These are phyloP conservation scores for Arthrobotrys sphaeroides DNA, from an alignment of 2,329 filamentous ascomycete species.

Conservation along the genomic window DNA sequence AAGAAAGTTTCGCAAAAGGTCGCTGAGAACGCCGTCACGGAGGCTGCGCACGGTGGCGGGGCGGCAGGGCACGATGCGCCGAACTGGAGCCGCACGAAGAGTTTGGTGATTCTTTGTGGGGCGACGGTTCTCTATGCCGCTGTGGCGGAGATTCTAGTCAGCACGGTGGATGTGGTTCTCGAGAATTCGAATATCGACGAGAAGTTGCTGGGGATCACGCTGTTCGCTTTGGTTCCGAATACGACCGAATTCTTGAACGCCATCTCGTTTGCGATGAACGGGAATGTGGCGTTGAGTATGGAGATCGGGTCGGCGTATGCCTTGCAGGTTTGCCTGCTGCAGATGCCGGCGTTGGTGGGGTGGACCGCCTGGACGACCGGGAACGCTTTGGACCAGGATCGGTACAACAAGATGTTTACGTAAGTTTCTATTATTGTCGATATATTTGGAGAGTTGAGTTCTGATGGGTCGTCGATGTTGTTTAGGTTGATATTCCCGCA, in stretches of 20 bases:
- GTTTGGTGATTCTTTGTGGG: conserved; percentile 83
- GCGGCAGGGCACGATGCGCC: conserved; percentile 87
- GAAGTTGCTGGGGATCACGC: conserved; percentile 94
- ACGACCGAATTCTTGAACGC: conserved; percentile 99
- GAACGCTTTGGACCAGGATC: conserved; percentile 67
- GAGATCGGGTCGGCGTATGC: conserved; percentile 98
- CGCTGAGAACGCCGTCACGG: conserved; percentile 56
- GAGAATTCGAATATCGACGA: conserved; percentile 91
- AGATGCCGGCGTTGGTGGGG: conserved; percentile 90
- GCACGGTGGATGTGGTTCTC: conserved; percentile 95
- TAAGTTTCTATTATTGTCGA: conserved; percentile 10
- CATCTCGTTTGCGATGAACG: conserved; percentile 99
- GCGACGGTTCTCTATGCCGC: conserved; percentile 94
- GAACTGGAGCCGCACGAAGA: conserved; percentile 95
- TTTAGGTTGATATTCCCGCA: conserved; percentile 88
- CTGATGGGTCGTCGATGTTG: conserved; percentile 52
- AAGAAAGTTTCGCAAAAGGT: conserved; percentile 57
- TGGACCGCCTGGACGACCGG: conserved; percentile 81
- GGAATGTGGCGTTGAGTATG: conserved; percentile 98
- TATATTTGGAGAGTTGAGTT: background rate
- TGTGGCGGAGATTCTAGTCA: conserved; percentile 95
- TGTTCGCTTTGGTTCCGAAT: conserved; percentile 96
- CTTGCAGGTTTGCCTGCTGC: conserved; percentile 91
- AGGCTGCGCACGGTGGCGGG: conserved; percentile 60
- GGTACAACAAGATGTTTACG: conserved; percentile 72